These are phyloP conservation scores for Hypomyces rosellus DNA, from an alignment of 2,329 filamentous ascomycete species.

Conservation along the genomic window DNA sequence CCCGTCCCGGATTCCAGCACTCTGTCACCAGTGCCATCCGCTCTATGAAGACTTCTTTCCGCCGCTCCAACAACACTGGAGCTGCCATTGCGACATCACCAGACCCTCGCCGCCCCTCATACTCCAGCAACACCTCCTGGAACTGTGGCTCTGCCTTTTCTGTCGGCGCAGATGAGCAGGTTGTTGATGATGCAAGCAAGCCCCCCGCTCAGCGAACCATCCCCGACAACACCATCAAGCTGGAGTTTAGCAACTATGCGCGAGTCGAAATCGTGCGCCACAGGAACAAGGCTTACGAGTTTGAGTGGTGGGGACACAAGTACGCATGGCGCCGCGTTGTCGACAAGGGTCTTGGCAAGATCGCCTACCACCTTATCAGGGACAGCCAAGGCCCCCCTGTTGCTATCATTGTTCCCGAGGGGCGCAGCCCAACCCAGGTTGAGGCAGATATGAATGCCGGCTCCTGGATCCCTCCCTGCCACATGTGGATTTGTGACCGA, in stretches of 20 bases:
- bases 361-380: slow-evolving; percentile 75
- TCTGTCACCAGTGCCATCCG: slow-evolving; percentile 46
- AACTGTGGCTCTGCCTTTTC: slow-evolving; percentile 7
- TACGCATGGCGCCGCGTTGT: slow-evolving; percentile 81
- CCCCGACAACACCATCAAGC: slow-evolving; percentile 68
- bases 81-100: neutral
- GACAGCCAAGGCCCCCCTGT: slow-evolving; percentile 55
- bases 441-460: slow-evolving; percentile 69
- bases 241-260: slow-evolving; percentile 97
- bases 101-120: slow-evolving; percentile 8
- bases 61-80: slow-evolving; percentile 13
- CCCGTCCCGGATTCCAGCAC: slow-evolving; percentile 28
- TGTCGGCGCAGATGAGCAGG: slow-evolving; percentile 3
- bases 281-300: slow-evolving; percentile 72
- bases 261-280: slow-evolving; percentile 76
- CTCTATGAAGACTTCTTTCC: slow-evolving; percentile 33
- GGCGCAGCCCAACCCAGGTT: slow-evolving; percentile 63
- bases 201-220: slow-evolving; percentile 26
- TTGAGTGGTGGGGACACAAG: slow-evolving; percentile 84
- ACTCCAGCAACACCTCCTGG: slow-evolving; percentile 11
- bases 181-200: slow-evolving; percentile 9
- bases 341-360: slow-evolving; percentile 59
- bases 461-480: slow-evolving; percentile 85
- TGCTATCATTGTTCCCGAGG: slow-evolving; percentile 80
- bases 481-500: slow-evolving; percentile 81